These are phyloP conservation scores for Primulina huaijiensis DNA, from an alignment of 257 asterid genomes.

Conservation along the genomic window DNA sequence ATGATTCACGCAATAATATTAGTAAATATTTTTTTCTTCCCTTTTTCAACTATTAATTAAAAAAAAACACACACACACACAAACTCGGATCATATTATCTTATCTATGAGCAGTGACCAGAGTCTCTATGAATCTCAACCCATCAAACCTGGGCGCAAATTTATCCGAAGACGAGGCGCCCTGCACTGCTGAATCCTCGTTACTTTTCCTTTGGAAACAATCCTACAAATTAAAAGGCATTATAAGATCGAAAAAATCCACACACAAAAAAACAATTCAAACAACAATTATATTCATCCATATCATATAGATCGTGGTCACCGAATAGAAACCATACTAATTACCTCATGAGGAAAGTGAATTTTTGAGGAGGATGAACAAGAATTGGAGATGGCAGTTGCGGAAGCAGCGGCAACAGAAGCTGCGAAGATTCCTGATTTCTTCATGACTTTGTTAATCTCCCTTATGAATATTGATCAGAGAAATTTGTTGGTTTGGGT, in stretches of 20 bases:
- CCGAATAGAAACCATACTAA: too few species aligned
- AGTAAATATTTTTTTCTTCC: too few species aligned
- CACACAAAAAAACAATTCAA: not conserved
- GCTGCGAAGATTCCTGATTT: conserved; percentile 53
- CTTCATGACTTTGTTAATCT: conserved; percentile 39
- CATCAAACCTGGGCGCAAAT: conserved; percentile 78
- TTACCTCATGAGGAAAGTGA: conserved; percentile 43
- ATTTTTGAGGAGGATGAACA: conserved; percentile 39
- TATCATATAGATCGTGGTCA: not conserved
- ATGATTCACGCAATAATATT: not conserved
- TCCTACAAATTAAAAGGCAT: conserved; percentile 16
- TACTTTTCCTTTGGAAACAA: conserved; percentile 25
- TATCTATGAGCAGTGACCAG: conserved; percentile 72
- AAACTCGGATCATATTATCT: not conserved
- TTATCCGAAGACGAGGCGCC: conserved; percentile 47
- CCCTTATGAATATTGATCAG: not conserved
- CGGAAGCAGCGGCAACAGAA: conserved; percentile 61
- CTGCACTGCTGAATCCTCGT: conserved; percentile 35
- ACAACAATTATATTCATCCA: not conserved
- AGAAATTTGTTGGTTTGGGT: not conserved
- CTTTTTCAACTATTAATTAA: too few species aligned
- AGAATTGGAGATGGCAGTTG: conserved; percentile 42
- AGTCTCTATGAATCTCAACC: conserved; percentile 75
- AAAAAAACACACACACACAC: not conserved
- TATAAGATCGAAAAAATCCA: not conserved